phyloP scores from a whole-genome alignment of 225 moss, liverwort and hornwort species.

The Takakia lepidozioides region DNA sequence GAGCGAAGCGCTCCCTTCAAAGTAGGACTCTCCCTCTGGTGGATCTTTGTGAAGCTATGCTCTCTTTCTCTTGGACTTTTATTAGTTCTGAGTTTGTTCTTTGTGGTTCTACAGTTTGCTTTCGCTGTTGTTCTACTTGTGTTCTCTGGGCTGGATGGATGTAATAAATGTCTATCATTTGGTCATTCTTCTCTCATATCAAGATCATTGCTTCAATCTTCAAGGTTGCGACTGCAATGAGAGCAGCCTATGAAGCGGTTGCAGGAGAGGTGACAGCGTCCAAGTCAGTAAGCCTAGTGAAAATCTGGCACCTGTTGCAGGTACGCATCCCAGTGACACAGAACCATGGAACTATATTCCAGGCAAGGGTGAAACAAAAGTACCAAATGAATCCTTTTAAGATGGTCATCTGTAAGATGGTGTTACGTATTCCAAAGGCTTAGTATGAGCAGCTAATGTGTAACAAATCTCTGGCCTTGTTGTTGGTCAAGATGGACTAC shows the following conservation, averaged over 20 bases:
- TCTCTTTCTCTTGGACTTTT: neutral
- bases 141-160: neutral
- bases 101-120: neutral
- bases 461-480: too few species aligned
- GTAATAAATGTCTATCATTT: too few species aligned
- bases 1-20: conserved; percentile 87
- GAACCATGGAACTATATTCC: too few species aligned
- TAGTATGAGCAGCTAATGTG: too few species aligned
- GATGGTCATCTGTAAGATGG: too few species aligned
- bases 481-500: too few species aligned
- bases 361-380: too few species aligned
- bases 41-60: neutral
- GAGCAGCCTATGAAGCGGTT: conserved; percentile 60
- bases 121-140: neutral
- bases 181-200: too few species aligned
- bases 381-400: too few species aligned
- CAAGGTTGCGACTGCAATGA: conserved; percentile 66
- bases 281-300: conserved; percentile 73
- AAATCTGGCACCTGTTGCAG: conserved; percentile 93
- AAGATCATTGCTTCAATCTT: too few species aligned
- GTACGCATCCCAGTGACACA: too few species aligned
- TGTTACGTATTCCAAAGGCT: too few species aligned
- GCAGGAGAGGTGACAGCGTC: conserved; percentile 42
- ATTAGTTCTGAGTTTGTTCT: neutral
- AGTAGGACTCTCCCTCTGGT: conserved; percentile 20